phyloP scores from a whole-genome alignment of 2,329 filamentous ascomycete genomes.

The Colletotrichum tropicicola region DNA sequence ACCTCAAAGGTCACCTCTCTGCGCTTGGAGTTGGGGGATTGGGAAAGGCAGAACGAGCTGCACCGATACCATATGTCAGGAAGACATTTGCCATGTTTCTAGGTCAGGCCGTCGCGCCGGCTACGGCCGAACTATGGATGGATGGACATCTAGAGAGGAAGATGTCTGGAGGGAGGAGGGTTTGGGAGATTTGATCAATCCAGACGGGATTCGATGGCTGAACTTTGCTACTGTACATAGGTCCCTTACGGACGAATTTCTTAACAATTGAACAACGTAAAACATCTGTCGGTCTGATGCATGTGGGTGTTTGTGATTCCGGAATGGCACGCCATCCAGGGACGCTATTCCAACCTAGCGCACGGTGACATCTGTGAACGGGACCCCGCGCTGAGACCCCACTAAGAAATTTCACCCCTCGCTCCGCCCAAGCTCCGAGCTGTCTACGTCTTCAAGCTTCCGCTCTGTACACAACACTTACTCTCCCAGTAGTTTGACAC shows the following conservation, averaged over 20 bases:
- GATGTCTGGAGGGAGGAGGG: not conserved
- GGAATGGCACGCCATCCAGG: too few species aligned
- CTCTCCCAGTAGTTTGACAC: too few species aligned
- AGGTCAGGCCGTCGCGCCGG: not conserved
- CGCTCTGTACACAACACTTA: too few species aligned
- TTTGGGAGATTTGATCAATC: not conserved
- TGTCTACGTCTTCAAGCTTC: not conserved
- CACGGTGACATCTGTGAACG: not conserved
- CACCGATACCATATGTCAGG: not conserved
- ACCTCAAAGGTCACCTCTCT: not conserved
- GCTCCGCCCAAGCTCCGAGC: conserved; percentile 13
- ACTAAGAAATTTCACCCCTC: conserved; percentile 30
- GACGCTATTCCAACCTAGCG: not conserved
- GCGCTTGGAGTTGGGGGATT: conserved; percentile 4
- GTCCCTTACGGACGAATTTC: not conserved
- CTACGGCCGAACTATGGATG: not conserved
- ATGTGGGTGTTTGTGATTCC: not conserved
- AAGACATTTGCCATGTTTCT: conserved; percentile 2
- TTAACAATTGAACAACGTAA: conserved; percentile 3
- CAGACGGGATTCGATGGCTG: not conserved
- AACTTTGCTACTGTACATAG: conserved; percentile 3
- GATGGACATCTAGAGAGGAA: not conserved
- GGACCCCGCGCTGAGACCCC: conserved; percentile 22
- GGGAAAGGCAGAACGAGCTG: not conserved
- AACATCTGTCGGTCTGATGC: not conserved